These are phyloP conservation scores for Dryas octopetala DNA, from an alignment of 306 rosid genomes.

Conservation along the genomic window DNA sequence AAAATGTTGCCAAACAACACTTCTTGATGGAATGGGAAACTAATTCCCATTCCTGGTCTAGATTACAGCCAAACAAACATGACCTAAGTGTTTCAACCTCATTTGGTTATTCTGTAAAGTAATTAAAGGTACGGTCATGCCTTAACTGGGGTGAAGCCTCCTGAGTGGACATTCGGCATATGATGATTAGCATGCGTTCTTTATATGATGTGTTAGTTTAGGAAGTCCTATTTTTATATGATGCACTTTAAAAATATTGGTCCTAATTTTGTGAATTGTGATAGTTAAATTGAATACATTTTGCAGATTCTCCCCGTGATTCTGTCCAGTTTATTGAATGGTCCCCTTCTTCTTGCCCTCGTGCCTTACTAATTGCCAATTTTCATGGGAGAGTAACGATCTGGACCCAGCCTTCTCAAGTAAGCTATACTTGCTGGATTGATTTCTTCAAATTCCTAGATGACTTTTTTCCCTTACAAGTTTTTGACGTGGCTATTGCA, in stretches of 20 bases:
- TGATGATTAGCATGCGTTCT: background rate
- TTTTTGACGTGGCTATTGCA: conserved; percentile 7
- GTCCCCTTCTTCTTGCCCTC: conserved; percentile 91
- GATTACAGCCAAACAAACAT: no score
- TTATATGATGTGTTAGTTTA: background rate
- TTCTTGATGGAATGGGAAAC: no score
- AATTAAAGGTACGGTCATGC: background rate
- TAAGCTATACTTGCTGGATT: conserved; percentile 38
- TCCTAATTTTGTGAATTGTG: conserved; percentile 18
- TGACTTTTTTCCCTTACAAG: conserved; percentile 1
- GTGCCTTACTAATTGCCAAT: conserved; percentile 84
- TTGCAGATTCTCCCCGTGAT: conserved; percentile 98
- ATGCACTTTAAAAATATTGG: background rate
- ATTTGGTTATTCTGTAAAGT: background rate
- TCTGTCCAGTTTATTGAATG: conserved; percentile 99
- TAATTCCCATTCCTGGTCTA: no score
- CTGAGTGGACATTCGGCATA: background rate
- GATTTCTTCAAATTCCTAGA: conserved; percentile 22
- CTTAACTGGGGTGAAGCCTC: background rate
- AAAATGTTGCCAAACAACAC: no score
- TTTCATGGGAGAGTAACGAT: conserved; percentile 97
- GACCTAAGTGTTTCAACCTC: no score
- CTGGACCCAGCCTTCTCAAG: conserved; percentile 97
- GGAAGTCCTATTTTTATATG: background rate
- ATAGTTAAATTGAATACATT: conserved; percentile 29